Evolutionary conservation across 371 early-diverging fungal species (phyloP), one percentile per base, ranked within the genome.

Genomic region (Globomyces sp.): DNA sequence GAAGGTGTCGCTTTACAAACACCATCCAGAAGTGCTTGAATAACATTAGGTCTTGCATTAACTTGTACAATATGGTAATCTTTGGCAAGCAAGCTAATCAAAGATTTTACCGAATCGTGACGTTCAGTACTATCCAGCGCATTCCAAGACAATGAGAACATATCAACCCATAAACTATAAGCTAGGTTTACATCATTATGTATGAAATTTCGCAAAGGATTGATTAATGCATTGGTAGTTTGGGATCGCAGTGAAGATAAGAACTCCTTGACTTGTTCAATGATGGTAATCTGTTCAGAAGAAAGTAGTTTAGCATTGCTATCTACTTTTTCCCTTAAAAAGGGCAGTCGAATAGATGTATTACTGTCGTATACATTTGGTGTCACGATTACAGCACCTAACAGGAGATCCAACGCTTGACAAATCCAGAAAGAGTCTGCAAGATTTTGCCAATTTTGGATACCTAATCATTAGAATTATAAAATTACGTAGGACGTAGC

Each of bases 361-460:
- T 43, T 41, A 50, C 67, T 57, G 36, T 46, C 43, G 47, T 44
- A 65, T 11, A 71, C 47, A 2, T 60, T 47, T 45, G 43, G 68
- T 8, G 9, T 49, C 2, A 44, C 53, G 24, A 66, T 63, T n/a
- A 77, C 68, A 57, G 69, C 85, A 0, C 93, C 92, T 41, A 96
- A 68, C 24, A 98, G 69, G 11, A 99, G 67, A 71, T 93, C 93
- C 50, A 94, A 67, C 0, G 93, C 93, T 65, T 97, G 95, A 64
- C 89, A 90, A 3, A 98, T 76, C 96, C 98, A 98, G 70, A 92
- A 98, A 10, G 86, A 82, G 13, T 81, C 79, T 0, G 90, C 83
- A 10, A 98, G 79, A 62, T 81, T 86, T 57, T 96, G 96, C 99
- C 99, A 99, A 66, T 93, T 95, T 71, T 99, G 99, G 0, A 93